Percentiles rank a stretch among this genome's conserved stretches.
Evolutionary conservation across 768 basidiomycete genomes (phyloP).

Genomic region (Russula foetens): DNA sequence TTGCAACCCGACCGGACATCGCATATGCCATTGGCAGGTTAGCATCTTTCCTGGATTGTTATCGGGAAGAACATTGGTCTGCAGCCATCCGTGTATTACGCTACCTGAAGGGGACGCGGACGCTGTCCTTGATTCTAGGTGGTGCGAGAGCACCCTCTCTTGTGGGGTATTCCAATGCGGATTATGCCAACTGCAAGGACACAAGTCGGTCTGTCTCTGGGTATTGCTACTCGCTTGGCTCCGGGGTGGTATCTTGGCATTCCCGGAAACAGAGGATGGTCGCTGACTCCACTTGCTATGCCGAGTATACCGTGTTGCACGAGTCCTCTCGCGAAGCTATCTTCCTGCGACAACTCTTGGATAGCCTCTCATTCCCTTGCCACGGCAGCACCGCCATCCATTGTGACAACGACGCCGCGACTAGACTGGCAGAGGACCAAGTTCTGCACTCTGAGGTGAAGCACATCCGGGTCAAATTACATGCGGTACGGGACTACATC

Average conservation of each 20-base stretch:
- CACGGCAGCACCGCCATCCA: neutral
- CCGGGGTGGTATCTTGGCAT: neutral
- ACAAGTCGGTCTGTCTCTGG: neutral
- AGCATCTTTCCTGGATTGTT: neutral
- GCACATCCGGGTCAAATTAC: neutral
- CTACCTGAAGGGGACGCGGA: neutral
- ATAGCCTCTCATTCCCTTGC: neutral
- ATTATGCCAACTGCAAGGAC: neutral
- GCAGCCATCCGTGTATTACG: neutral
- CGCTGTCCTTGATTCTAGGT: neutral
- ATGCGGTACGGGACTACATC: neutral
- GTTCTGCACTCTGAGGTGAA: neutral
- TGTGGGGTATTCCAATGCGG: neutral
- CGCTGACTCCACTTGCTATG: neutral
- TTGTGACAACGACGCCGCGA: neutral
- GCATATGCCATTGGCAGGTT: neutral
- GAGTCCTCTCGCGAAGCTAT: neutral
- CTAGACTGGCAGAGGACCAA: neutral
- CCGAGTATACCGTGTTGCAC: neutral
- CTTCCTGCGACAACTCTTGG: neutral
- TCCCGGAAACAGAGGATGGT: neutral
- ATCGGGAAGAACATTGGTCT: neutral
- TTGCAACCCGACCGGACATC: neutral
- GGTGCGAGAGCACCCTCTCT: neutral
- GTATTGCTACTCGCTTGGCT: neutral